Conservation (phyloP, 148 eudicot species). For the Rhododendron henanense region DNA sequence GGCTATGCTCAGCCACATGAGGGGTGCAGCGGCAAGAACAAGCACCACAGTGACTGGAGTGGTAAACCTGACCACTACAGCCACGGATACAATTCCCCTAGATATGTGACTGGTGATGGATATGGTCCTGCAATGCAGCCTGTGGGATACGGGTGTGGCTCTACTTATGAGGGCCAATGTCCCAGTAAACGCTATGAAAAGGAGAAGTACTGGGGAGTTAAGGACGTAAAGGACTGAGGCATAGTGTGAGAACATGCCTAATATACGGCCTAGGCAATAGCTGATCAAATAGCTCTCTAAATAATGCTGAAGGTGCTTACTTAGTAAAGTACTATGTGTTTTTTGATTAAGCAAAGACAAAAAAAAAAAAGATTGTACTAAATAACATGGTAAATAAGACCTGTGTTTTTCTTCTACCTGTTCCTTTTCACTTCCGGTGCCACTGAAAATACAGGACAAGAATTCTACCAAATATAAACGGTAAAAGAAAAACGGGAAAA, state of each 20-base stretch:
- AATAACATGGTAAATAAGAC: constrained; percentile 1
- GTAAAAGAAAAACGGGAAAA: background rate
- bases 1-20: constrained; percentile 1
- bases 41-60: background rate
- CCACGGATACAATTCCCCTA: background rate
- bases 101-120: background rate
- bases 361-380: background rate
- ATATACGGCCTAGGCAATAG: background rate
- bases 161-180: background rate
- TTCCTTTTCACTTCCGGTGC: background rate
- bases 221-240: background rate
- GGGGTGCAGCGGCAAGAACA: background rate
- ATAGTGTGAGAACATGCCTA: background rate
- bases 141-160: background rate
- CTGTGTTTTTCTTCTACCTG: background rate
- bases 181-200: background rate
- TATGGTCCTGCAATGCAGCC: background rate
- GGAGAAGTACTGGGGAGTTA: background rate
- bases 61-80: background rate
- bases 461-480: background rate
- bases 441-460: background rate
- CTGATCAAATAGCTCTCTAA: background rate
- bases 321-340: background rate
- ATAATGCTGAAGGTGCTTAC: constrained; percentile 18
- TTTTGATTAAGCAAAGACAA: background rate